These are phyloP conservation scores for Botrytis fragariae DNA, from an alignment of 2,329 filamentous ascomycete species.

Conservation along the genomic window DNA sequence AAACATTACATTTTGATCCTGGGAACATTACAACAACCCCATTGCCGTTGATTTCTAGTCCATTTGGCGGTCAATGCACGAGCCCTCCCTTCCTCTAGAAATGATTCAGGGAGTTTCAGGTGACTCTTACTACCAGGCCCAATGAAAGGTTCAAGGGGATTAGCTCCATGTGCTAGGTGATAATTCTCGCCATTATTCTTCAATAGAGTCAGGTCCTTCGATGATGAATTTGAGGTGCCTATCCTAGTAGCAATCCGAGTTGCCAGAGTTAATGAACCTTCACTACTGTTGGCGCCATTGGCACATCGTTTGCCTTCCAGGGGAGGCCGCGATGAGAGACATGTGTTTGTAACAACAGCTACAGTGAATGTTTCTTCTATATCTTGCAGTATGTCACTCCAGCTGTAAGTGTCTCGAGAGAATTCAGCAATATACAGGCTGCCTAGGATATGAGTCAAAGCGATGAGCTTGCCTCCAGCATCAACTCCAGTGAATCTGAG, in stretches of 20 bases:
- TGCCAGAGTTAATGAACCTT: background rate
- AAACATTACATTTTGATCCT: rapidly evolving
- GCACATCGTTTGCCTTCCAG: background rate
- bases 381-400: background rate
- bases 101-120: too few relatives aligned
- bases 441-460: background rate
- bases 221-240: background rate
- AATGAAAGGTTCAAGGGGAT: background rate
- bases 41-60: background rate
- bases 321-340: background rate
- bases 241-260: background rate
- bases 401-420: background rate
- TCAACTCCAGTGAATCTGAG: background rate
- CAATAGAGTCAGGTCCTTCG: background rate
- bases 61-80: background rate
- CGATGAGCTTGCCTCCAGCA: background rate
- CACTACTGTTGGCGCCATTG: background rate
- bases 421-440: background rate
- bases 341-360: background rate
- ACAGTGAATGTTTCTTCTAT: background rate
- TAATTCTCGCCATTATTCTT: background rate
- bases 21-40: too few relatives aligned
- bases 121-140: rapidly evolving
- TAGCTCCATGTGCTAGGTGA: background rate
- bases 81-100: background rate